Conservation (phyloP, 1,284 basidiomycete species). For the Mycosarcoma mackinlayi region DNA sequence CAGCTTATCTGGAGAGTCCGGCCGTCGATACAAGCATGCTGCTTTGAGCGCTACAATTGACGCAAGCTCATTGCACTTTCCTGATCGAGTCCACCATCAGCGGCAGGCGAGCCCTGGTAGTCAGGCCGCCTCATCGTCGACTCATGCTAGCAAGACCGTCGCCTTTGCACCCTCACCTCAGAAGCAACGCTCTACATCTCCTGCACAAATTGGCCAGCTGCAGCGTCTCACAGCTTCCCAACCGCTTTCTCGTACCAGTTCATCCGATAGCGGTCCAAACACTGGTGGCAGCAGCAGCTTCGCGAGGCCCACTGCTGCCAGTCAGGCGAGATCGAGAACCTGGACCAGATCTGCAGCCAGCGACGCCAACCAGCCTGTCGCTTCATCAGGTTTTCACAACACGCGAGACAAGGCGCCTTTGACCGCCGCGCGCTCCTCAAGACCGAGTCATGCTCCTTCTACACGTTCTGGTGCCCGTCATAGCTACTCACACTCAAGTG, state of each 20-base stretch:
- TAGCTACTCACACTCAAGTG: slow-evolving; percentile 38
- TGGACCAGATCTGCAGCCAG: slow-evolving; percentile 29
- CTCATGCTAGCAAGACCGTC: slow-evolving; percentile 40
- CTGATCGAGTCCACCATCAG: neutral
- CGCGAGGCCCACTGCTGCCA: slow-evolving; percentile 52
- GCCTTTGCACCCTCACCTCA: slow-evolving; percentile 63
- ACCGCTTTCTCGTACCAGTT: slow-evolving; percentile 20
- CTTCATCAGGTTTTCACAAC: neutral
- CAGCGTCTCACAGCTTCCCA: slow-evolving; percentile 8
- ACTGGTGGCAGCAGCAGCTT: slow-evolving; percentile 31
- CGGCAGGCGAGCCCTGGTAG: slow-evolving; percentile 19
- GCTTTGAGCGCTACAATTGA: neutral
- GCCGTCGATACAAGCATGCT: neutral
- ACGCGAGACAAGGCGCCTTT: slow-evolving; percentile 12
- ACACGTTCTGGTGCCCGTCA: slow-evolving; percentile 24
- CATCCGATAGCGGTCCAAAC: slow-evolving; percentile 9
- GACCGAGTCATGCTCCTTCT: slow-evolving; percentile 14
- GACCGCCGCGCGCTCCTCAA: slow-evolving; percentile 6
- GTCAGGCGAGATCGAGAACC: slow-evolving; percentile 43
- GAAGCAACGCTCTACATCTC: slow-evolving; percentile 40
- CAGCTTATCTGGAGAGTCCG: slow-evolving; percentile 13
- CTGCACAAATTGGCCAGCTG: slow-evolving; percentile 2
- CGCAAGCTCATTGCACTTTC: neutral
- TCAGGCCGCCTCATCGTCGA: slow-evolving; percentile 10
- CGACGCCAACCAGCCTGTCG: slow-evolving; percentile 18